Evolutionary conservation across 2,329 filamentous ascomycete species (phyloP), one percentile per base, ranked within the genome.

Genomic region (Fusarium sp.): DNA sequence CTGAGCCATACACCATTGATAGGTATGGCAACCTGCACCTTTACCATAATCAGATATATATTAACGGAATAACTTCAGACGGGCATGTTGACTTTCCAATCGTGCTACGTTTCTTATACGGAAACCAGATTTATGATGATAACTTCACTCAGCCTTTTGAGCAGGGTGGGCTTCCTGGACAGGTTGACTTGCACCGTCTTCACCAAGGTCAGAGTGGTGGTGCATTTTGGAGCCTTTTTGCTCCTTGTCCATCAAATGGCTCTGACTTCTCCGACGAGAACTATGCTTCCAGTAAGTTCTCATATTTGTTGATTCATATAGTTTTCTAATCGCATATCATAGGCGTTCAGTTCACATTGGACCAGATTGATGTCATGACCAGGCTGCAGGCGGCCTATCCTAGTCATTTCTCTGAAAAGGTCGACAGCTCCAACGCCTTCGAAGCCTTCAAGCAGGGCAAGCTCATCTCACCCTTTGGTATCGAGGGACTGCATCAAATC

Each of bases 401-500:
- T 5, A 82, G 86, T 18, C 85, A 90, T 73, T 94, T 97, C 80
- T 93, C 93, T 2, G 86, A 87, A 0, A 83, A 87, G 2, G 80
- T 87, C 1, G 87, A 90, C 75, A 89, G 89, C 72, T 85, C 84
- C 50, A 86, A 87, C 33, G 93, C 92, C 6, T 78, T 90, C 40
- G 78, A 85, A 4, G 89, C 89, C 30, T 93, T 93, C 79, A 83
- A 83, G 54, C 73, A 85, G 30, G 87, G 87, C 70, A 88, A 88
- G 74, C 84, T 97, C 53, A 92, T 96, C 76, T 95, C 92, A 2
- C 92, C 93, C 0, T 83, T 95, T 7, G 93, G 91, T 5, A 89
- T 97, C 56, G 94, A 97, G 82, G 95, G 95, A 6, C 87, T 98
- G 11, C 95, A 98, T 78, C 95, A 97, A 76, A 97, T 98, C 74